These are phyloP conservation scores for Termitomyces sp. DNA, from an alignment of 768 basidiomycete genomes.

Conservation along the genomic window DNA sequence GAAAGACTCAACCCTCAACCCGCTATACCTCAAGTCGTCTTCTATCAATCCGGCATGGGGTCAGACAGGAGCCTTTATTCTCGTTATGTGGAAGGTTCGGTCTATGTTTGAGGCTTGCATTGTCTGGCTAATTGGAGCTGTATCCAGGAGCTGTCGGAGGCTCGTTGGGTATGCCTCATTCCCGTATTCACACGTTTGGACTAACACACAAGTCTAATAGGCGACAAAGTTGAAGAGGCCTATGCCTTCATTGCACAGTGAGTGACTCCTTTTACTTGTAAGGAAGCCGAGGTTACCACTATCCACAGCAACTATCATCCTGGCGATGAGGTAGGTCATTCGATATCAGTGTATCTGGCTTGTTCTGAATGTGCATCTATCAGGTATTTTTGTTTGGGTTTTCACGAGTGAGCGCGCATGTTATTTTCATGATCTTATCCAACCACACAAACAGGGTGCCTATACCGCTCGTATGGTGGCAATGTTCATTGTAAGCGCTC, in stretches of 20 bases:
- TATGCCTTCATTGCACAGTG: conserved; percentile 82
- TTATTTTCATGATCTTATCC: not conserved
- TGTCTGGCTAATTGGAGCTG: conserved; percentile 1
- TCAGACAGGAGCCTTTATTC: conserved; percentile 57
- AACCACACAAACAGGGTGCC: conserved; percentile 47
- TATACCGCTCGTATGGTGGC: conserved; percentile 77
- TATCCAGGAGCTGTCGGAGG: conserved; percentile 57
- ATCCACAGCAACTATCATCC: conserved; percentile 57
- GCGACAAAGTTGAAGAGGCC: conserved; percentile 72
- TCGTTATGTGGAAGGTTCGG: conserved; percentile 29
- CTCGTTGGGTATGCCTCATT: conserved; percentile 44
- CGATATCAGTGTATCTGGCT: not conserved
- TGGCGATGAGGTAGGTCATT: conserved; percentile 60
- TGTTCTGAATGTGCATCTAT: not conserved
- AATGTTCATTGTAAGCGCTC: conserved; percentile 52
- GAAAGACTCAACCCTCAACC: conserved; percentile 26
- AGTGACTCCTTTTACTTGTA: conserved; percentile 21
- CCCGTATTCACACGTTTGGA: not conserved
- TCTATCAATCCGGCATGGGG: conserved; percentile 61
- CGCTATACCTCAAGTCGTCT: conserved; percentile 58
- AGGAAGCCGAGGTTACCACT: not conserved
- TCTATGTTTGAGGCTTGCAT: not conserved
- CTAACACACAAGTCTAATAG: conserved; percentile 27
- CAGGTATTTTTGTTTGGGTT: conserved; percentile 80
- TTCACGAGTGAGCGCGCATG: conserved; percentile 47